Evolutionary conservation across 139 green algal species (phyloP).

Genomic region (Nannochloris sp.): DNA sequence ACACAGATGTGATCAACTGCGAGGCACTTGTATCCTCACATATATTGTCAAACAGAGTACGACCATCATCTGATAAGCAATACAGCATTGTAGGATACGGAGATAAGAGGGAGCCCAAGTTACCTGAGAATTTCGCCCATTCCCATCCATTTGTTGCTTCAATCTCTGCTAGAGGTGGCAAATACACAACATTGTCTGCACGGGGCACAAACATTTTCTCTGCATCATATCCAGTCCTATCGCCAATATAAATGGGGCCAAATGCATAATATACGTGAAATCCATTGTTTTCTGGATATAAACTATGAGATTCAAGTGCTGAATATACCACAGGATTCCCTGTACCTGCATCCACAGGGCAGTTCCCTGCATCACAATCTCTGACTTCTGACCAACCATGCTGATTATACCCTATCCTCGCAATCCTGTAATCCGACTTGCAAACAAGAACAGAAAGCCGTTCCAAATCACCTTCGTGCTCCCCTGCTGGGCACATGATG

Average conservation of each 20-base stretch:
- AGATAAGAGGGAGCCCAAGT: conserved; percentile 9
- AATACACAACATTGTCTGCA: conserved; percentile 3
- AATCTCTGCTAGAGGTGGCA: conserved; percentile 7
- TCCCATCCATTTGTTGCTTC: conserved; percentile 2
- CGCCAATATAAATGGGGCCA: conserved; percentile 16
- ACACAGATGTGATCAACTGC: not conserved
- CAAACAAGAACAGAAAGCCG: conserved; percentile 17
- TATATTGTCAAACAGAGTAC: not conserved
- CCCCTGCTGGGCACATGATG: conserved; percentile 14
- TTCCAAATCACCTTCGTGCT: conserved; percentile 26
- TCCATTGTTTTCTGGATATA: conserved; percentile 13
- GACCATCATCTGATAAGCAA: not conserved
- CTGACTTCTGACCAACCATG: conserved; percentile 25
- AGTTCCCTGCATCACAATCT: conserved; percentile 21
- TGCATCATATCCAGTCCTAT: conserved; percentile 10
- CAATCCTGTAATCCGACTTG: conserved; percentile 5
- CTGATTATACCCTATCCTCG: conserved; percentile 15
- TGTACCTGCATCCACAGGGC: conserved; percentile 4
- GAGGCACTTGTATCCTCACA: not conserved
- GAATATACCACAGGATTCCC: conserved; percentile 7
- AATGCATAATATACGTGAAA: conserved; percentile 11
- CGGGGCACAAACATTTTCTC: conserved; percentile 13
- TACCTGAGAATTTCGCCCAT: conserved; percentile 16
- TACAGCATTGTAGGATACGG: not conserved
- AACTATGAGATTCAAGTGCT: conserved; percentile 9